Base-by-base conservation (phyloP, 148 eudicot genomes). In the Silene uniflora region DNA sequence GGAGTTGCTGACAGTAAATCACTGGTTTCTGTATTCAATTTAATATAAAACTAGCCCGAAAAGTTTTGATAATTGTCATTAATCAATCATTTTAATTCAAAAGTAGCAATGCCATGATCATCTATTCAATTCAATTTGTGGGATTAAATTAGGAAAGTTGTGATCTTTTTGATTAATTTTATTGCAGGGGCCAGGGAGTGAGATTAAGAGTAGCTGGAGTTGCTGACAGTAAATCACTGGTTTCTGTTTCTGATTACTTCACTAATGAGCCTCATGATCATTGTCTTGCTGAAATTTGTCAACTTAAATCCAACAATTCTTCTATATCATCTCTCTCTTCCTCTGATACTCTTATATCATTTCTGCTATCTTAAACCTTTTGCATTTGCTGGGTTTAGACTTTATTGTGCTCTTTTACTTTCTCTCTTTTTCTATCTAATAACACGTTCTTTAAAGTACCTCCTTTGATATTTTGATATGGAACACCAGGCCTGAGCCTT, bases 171-270 rank as follows among this genome's bases (percentile, higher is more conserved):
- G 39, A 19, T 49, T 70, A 14, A 69, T 62, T n/a, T 25, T 72
- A 63, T 81, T 77, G 27, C n/a, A n/a, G n/a, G n/a, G n/a, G n/a
- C n/a, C 81, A 95, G 96, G 93, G 93, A 19, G 87, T 95, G 69
- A 75, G 85, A 75, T 79, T 95, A 84, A 78, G 91, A 72, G 90
- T 95, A 32, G 84, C 91, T 66, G 99, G 98, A 55, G 85, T 92
- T 62, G 90, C 92, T 52, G 97, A 95, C 75, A 92, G 98, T 77
- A 88, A 91, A 83, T 85, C 90, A 1, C 64, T 95, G 74, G 76
- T 92, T 78, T 81, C 84, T 79, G 77, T 86, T 46, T 76, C 84
- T 1, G 88, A 95, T 87, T 89, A 86, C 73, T 77, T 84, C 47
- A 83, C 85, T 19, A 83, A 59, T 63, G 98, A 92, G 84, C 84